phyloP scores from a whole-genome alignment of 176 grass and related monocot genomes.

The Alloteropsis semialata region DNA sequence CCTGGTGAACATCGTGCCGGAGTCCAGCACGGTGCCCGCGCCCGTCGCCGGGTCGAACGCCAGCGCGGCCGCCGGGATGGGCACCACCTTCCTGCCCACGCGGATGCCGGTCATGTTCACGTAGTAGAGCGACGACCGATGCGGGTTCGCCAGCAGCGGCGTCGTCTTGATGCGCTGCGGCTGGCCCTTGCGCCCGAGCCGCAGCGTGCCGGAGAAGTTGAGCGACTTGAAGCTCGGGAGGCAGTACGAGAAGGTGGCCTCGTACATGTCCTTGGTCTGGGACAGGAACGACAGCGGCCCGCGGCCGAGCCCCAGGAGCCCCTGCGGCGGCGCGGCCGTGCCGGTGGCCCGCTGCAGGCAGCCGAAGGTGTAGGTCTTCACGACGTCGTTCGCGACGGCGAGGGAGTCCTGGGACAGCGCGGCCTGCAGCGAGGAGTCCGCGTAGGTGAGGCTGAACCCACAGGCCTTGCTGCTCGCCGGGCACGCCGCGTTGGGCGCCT shows the following conservation, averaged over 20 bases:
- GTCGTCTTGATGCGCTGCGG: constrained; percentile 74
- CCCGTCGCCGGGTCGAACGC: constrained; percentile 75
- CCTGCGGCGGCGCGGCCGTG: constrained; percentile 69
- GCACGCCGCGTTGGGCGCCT: constrained; percentile 60
- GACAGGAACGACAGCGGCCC: constrained; percentile 79
- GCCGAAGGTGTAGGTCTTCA: constrained; percentile 72
- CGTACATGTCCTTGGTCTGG: constrained; percentile 69
- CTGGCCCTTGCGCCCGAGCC: constrained; percentile 71
- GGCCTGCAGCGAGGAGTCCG: constrained; percentile 56
- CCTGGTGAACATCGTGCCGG: constrained; percentile 84
- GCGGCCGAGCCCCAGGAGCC: constrained; percentile 79
- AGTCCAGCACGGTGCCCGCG: constrained; percentile 76
- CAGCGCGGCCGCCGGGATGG: constrained; percentile 53
- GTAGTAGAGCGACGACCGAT: constrained; percentile 88
- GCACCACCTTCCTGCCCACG: constrained; percentile 59
- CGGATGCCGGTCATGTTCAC: constrained; percentile 82
- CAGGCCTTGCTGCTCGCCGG: constrained; percentile 28
- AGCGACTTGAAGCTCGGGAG: constrained; percentile 79
- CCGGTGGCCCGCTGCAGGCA: constrained; percentile 68
- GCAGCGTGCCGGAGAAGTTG: constrained; percentile 87
- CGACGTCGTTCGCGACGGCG: constrained; percentile 57
- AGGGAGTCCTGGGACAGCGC: constrained; percentile 66
- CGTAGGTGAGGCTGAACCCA: constrained; percentile 71
- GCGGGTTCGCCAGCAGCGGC: constrained; percentile 64
- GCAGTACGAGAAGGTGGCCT: constrained; percentile 82